Evolutionary conservation across 2,329 filamentous ascomycete species (phyloP).

Genomic region (Calonectria pauciramosa): DNA sequence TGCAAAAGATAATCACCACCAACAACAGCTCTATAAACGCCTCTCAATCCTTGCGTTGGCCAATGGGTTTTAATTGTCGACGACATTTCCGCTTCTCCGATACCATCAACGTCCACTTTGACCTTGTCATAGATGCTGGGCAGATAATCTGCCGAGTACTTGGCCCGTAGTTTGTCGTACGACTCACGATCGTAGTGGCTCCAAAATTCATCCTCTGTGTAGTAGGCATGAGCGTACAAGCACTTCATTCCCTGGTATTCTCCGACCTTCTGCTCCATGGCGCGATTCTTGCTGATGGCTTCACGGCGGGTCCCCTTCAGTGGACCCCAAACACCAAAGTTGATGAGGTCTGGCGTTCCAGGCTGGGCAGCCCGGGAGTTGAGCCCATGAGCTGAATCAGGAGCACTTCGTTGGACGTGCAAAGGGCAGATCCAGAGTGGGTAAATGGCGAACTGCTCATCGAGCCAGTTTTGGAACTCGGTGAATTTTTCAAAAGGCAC

Average conservation of each 20-base stretch:
- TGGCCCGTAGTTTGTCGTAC: conserved; percentile 70
- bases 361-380: conserved; percentile 61
- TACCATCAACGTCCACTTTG: conserved; percentile 60
- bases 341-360: conserved; percentile 61
- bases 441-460: conserved; percentile 61
- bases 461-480: conserved; percentile 64
- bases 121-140: conserved; percentile 79
- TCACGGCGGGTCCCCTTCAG: conserved; percentile 56
- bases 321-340: conserved; percentile 75
- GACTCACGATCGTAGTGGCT: conserved; percentile 70
- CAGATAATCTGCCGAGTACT: conserved; percentile 71
- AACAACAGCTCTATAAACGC: conserved; percentile 59
- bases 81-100: conserved; percentile 47
- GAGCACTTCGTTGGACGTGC: conserved; percentile 57
- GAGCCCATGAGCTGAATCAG: conserved; percentile 60
- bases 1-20: conserved; percentile 63
- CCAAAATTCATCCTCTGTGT: conserved; percentile 79
- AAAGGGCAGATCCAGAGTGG: conserved; percentile 71
- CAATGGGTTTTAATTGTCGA: conserved; percentile 53
- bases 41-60: conserved; percentile 61
- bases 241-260: conserved; percentile 76
- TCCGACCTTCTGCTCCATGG: conserved; percentile 70
- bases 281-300: conserved; percentile 69
- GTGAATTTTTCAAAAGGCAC: conserved; percentile 59
- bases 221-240: conserved; percentile 79